phyloP scores from a whole-genome alignment of 352 stramenopile species.

The Phytopythium oedochilum region DNA sequence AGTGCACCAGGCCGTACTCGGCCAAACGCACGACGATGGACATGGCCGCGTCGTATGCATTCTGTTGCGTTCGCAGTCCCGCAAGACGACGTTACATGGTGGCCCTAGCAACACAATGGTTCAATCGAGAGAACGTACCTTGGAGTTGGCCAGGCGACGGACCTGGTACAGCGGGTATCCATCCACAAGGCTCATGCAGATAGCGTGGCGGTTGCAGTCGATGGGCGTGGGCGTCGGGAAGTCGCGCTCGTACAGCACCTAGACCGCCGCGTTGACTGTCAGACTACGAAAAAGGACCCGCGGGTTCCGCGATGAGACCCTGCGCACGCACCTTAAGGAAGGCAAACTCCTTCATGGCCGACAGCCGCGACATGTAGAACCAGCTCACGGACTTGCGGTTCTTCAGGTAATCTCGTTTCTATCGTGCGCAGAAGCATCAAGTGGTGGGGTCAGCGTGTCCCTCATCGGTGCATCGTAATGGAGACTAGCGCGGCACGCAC shows the following conservation, averaged over 20 bases:
- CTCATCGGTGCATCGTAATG: neutral
- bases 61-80: conserved; percentile 20
- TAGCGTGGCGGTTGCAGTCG: conserved; percentile 97
- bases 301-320: neutral
- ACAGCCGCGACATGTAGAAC: conserved; percentile 99
- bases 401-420: conserved; percentile 99
- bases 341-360: conserved; percentile 97
- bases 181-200: conserved; percentile 96
- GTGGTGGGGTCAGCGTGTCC: neutral
- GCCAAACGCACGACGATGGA: conserved; percentile 96
- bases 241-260: conserved; percentile 92
- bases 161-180: conserved; percentile 96
- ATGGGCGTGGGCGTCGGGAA: conserved; percentile 98
- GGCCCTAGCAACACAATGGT: too few species aligned
- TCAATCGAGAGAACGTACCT: too few species aligned
- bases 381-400: conserved; percentile 94
- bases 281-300: neutral
- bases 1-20: conserved; percentile 98
- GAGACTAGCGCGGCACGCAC: conserved; percentile 16
- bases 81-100: too few species aligned
- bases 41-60: conserved; percentile 95
- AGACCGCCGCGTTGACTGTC: neutral
- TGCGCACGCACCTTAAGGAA: conserved; percentile 94
- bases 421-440: conserved; percentile 4
- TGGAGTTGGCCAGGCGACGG: conserved; percentile 87